Percentiles rank a stretch among this genome's conserved stretches.
These are phyloP conservation scores for Nevesoporus exiguus DNA, from an alignment of 768 basidiomycete species.

Conservation along the genomic window DNA sequence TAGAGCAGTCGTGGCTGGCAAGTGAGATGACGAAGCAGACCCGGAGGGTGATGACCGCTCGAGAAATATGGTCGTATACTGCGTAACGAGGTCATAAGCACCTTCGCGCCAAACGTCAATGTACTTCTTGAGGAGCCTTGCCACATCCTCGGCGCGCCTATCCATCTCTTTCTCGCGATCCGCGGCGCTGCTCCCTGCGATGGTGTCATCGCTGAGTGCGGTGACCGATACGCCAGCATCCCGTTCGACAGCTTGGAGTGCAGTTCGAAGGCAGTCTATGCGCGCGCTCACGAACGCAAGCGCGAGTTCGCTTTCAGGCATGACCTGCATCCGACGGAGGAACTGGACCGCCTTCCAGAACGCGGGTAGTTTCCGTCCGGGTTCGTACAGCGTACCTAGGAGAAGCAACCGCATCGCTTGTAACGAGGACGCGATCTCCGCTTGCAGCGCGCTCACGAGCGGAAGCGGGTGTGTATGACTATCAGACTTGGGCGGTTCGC, in stretches of 20 bases:
- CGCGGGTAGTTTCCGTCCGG: slow-evolving; percentile 78
- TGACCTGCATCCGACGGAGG: slow-evolving; percentile 75
- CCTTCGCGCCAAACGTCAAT: slow-evolving; percentile 91
- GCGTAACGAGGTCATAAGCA: slow-evolving; percentile 87
- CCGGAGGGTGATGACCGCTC: slow-evolving; percentile 48
- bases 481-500: slow-evolving; percentile 43
- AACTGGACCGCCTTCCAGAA: slow-evolving; percentile 90
- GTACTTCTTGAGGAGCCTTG: slow-evolving; percentile 78
- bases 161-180: slow-evolving; percentile 46
- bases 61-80: slow-evolving; percentile 87
- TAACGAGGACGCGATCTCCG: slow-evolving; percentile 65
- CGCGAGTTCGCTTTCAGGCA: slow-evolving; percentile 75
- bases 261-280: slow-evolving; percentile 55
- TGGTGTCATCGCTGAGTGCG: slow-evolving; percentile 8
- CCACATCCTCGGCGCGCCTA: slow-evolving; percentile 65
- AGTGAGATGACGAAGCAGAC: slow-evolving; percentile 16
- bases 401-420: slow-evolving; percentile 72
- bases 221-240: slow-evolving; percentile 36
- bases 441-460: slow-evolving; percentile 48
- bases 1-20: slow-evolving; percentile 18
- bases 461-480: slow-evolving; percentile 29
- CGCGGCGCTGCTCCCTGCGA: slow-evolving; percentile 24
- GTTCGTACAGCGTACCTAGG: slow-evolving; percentile 73
- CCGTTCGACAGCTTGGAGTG: slow-evolving; percentile 52
- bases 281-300: slow-evolving; percentile 80